Conservation (phyloP, 257 asterid species). For the Paulownia fortunei region DNA sequence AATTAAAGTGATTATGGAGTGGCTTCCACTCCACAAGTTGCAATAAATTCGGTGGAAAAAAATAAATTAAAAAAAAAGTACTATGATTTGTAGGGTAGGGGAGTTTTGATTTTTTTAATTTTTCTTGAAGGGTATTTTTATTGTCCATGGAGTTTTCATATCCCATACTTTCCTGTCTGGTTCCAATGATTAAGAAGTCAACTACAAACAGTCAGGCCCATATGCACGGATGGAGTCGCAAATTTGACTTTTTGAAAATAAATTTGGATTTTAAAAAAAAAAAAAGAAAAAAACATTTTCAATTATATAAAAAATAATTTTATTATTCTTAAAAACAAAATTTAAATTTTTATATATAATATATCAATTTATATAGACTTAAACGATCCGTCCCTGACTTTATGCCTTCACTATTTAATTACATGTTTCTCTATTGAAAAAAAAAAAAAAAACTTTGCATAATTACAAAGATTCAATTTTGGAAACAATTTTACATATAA, state of each 20-base stretch:
- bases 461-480: too few relatives aligned
- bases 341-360: too few relatives aligned
- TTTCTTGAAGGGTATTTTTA: background rate
- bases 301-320: too few relatives aligned
- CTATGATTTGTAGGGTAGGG: constrained; percentile 17
- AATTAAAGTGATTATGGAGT: background rate
- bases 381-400: too few relatives aligned
- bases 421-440: too few relatives aligned
- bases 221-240: background rate
- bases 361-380: too few relatives aligned
- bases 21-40: constrained; percentile 31
- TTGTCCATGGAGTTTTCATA: constrained; percentile 13
- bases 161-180: background rate
- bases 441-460: too few relatives aligned
- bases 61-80: background rate
- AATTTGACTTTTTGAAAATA: background rate
- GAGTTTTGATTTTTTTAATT: background rate
- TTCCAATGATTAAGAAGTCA: background rate
- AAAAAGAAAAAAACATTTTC: too few relatives aligned
- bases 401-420: too few relatives aligned
- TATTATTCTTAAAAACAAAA: too few relatives aligned
- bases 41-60: constrained; percentile 15
- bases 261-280: too few relatives aligned
- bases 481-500: too few relatives aligned
- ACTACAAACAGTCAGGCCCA: background rate